Base-by-base conservation (phyloP, 2,329 filamentous ascomycete species). In the Aspergillus spinulosporus region DNA sequence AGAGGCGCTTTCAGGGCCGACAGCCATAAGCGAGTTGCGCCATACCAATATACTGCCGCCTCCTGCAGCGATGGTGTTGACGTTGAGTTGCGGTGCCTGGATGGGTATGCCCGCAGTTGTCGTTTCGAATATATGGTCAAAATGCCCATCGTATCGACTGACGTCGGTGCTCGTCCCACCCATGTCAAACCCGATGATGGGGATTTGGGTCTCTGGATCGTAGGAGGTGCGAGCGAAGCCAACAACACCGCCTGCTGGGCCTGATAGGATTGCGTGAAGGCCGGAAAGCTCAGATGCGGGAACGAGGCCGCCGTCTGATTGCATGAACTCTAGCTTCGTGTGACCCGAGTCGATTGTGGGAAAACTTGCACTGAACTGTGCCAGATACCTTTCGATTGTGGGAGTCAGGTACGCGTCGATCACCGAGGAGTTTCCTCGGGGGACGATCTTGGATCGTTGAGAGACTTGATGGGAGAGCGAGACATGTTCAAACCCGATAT, bases 151-250 rank as follows among this genome's bases (percentile, higher is more conserved):
- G 66, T 93, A 97, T 48, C 92, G 82, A 34, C 90, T 95, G 5
- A 96, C 72, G 71, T 97, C 92, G 0, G 92, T 97, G 56, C 88
- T 92, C 0, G 92, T 97, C 7, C 92, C 92, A 36, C 91, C 91
- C 92, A 97, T 97, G 65, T 97, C 92, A 67, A 97, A 97, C 0
- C 92, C 92, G 66, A 97, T 96, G 3, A 97, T 89, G 0, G 92
- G 91, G 0, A 84, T 90, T 67, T 86, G 89, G 2, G 90, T 94
- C 52, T 88, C 80, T 0, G 87, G 82, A 62, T 97, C 92, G 70
- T 93, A 97, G 1, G 89, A 93, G 0, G 92, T 97, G 15, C 92
- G 85, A 14, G 92, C 92, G 71, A 96, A 96, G 3, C 92, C 92
- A 0, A 97, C 92, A 0, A 97, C 92, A 44, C 92, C 92, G 42